Evolutionary conservation across 768 basidiomycete species (phyloP), one percentile per base, ranked within the genome.

Genomic region (Butyriboletus loyo): DNA sequence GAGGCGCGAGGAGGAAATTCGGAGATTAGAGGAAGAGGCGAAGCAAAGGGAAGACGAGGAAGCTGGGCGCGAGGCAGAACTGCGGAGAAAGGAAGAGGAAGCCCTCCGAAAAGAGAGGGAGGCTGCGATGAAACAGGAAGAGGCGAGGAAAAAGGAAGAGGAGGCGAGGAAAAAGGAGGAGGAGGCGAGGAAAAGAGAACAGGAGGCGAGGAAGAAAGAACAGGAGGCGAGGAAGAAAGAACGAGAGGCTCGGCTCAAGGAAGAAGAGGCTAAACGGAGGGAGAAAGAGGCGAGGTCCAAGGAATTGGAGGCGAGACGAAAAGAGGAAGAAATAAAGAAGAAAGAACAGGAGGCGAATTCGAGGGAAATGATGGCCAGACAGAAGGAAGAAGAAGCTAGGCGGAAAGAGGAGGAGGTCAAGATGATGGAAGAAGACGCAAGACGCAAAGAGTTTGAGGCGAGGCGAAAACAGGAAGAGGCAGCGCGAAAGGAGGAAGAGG

Each of bases 81-180:
- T 61, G 21, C 57, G 39, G 58, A 68, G 50, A 51, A 69, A 71
- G 52, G 66, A 69, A 49, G 71, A 74, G 22, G 72, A 67, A 42
- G 60, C 59, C 15, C 48, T 59, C 19, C 64, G 65, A 36, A 72
- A 68, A 52, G 71, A 57, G 52, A 58, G 51, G 14, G 63, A 66
- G 56, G 62, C 54, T 11, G 32, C 35, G 6, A 31, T 48, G 40
- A 73, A 64, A 50, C 68, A 71, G 55, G 61, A 53, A 11, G 63
- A 59, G 44, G 62, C 58, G 5, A 57, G 8, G 45, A 53, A 17
- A 47, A 59, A 65, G 55, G 63, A 67, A 35, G 60, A 67, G 27
- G 66, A 66, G 17, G 61, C 64, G 2, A 68, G 37, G 60, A 68
- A 50, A 37, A 71, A 63, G 35, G 68, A 58, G n/a, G 62, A 61